A percentile compares a stretch with the other conserved stretches of the same genome.
These are phyloP conservation scores for Leccinum subrobustum DNA, from an alignment of 1,284 basidiomycete genomes.

Conservation along the genomic window DNA sequence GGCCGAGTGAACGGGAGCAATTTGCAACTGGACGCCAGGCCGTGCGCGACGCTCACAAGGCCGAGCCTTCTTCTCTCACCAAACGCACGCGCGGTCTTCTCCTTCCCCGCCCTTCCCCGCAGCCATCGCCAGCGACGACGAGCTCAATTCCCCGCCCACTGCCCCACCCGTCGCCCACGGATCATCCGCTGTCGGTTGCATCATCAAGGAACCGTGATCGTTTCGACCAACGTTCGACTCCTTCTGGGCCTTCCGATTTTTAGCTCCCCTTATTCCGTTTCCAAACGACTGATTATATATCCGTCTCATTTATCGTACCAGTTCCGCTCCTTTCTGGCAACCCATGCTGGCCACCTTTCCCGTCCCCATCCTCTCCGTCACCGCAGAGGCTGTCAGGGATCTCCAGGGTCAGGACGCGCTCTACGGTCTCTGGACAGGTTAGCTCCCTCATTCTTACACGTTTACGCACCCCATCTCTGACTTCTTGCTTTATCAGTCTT, in stretches of 20 bases:
- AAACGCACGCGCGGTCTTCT: not conserved
- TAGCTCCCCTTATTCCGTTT: constrained; percentile 18
- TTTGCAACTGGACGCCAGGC: constrained; percentile 22
- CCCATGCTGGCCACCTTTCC: constrained; percentile 53
- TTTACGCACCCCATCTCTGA: constrained; percentile 1
- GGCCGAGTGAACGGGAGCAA: constrained; percentile 24
- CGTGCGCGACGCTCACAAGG: constrained; percentile 13
- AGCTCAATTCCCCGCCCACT: not conserved
- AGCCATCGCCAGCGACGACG: constrained; percentile 17
- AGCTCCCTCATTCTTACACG: constrained; percentile 18
- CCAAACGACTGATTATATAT: constrained; percentile 22
- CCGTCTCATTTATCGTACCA: constrained; percentile 15
- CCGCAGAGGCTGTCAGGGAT: constrained; percentile 60
- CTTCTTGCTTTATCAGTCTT: constrained; percentile 57
- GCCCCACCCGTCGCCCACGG: constrained; percentile 14
- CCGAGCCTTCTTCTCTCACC: constrained; percentile 21
- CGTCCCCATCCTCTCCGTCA: constrained; percentile 60
- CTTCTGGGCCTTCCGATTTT: constrained; percentile 17
- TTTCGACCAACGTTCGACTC: constrained; percentile 15
- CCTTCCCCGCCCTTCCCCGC: not conserved
- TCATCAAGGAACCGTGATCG: constrained; percentile 30
- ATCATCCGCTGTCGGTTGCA: constrained; percentile 22
- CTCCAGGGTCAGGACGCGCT: constrained; percentile 66
- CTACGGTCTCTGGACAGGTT: constrained; percentile 62
- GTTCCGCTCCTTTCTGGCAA: constrained; percentile 12